Evolutionary conservation across 371 early-diverging fungal species (phyloP).

Genomic region (Mortierella sp.): DNA sequence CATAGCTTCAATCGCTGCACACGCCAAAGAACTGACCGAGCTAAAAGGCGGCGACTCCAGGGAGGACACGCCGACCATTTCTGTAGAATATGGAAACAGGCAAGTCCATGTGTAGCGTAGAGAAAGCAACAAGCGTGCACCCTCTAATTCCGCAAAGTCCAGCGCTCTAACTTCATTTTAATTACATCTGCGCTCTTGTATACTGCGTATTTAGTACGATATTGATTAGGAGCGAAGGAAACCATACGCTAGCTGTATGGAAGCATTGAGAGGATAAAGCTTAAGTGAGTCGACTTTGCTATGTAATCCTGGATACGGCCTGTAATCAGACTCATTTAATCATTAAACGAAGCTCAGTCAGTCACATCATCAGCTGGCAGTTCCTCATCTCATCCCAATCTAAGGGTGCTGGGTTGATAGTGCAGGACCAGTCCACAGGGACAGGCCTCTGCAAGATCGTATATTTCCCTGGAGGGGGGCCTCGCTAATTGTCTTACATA

Average conservation of each 20-base stretch:
- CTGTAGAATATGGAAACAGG: slow-evolving; percentile 50
- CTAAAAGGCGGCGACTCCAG: slow-evolving; percentile 17
- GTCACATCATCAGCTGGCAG: no score
- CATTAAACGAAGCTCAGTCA: no score
- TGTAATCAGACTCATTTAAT: no score
- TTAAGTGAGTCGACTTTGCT: no score
- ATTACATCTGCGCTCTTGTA: background rate
- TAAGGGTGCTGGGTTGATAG: no score
- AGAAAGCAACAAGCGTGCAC: background rate
- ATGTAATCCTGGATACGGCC: no score
- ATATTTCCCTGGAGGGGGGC: no score
- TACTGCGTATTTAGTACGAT: slow-evolving; percentile 26
- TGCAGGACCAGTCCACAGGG: no score
- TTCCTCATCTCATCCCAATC: no score
- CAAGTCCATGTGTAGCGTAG: background rate
- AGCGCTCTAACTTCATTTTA: no score
- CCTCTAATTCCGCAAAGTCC: background rate
- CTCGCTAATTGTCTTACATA: no score
- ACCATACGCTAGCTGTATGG: slow-evolving; percentile 50
- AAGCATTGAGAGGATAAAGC: slow-evolving; percentile 26
- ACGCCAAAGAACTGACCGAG: slow-evolving; percentile 49
- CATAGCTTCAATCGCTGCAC: slow-evolving; percentile 49
- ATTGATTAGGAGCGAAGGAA: slow-evolving; percentile 51
- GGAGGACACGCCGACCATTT: slow-evolving; percentile 48
- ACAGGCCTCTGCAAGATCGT: no score